Evolutionary conservation across 352 stramenopile species (phyloP).

Genomic region (Phytopythium kandeliae): DNA sequence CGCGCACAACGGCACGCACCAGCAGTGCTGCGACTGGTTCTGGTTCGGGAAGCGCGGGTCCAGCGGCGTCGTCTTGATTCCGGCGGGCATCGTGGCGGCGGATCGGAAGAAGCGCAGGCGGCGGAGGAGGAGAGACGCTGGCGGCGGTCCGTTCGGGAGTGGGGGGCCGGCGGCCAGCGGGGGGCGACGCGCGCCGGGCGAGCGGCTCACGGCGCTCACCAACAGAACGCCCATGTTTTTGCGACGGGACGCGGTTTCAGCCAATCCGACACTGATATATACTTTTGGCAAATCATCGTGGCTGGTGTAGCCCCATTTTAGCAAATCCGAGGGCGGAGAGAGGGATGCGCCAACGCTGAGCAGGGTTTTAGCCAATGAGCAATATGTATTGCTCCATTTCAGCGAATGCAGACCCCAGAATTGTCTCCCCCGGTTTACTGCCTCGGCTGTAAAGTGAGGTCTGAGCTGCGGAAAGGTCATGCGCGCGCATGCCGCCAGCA

Average conservation of each 20-base stretch:
- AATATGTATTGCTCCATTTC: neutral
- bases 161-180: constrained; percentile 5
- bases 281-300: constrained; percentile 15
- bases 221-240: constrained; percentile 37
- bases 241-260: constrained; percentile 16
- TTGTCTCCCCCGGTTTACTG: neutral
- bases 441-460: neutral
- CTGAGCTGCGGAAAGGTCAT: neutral
- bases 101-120: neutral
- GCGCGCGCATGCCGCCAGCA: too few relatives aligned
- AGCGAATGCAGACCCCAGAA: too few relatives aligned
- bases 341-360: too few relatives aligned
- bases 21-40: constrained; percentile 88
- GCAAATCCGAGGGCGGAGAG: too few relatives aligned
- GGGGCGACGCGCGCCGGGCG: neutral
- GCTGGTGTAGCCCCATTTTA: neutral
- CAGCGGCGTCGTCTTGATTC: constrained; percentile 80
- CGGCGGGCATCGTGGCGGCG: constrained; percentile 36
- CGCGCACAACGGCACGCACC: constrained; percentile 24
- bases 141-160: constrained; percentile 19
- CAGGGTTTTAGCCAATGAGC: constrained; percentile 6
- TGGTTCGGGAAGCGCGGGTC: constrained; percentile 85
- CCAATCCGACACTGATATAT: constrained; percentile 12
- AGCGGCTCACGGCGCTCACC: constrained; percentile 13
- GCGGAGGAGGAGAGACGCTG: constrained; percentile 2